Conservation (phyloP, 306 rosid genomes). For the Comarum palustre region DNA sequence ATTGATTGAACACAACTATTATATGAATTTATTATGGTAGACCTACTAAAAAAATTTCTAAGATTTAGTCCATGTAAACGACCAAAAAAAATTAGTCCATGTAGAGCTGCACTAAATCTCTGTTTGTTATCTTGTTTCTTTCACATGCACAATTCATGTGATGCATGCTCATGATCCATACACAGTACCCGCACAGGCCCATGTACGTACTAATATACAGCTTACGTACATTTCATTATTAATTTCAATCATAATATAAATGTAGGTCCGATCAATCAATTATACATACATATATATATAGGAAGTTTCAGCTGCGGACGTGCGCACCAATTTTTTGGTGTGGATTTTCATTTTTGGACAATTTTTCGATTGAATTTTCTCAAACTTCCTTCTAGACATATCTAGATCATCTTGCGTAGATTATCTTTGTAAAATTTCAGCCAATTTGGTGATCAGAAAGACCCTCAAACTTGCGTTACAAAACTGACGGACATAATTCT, state of each 20-base stretch:
- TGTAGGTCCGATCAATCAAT: background rate
- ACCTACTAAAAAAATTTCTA: background rate
- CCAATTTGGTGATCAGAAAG: no score
- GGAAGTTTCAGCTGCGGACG: no score
- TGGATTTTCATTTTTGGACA: no score
- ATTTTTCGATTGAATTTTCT: no score
- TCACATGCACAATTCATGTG: conserved; percentile 40
- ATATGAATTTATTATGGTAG: conserved; percentile 5
- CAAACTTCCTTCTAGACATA: no score
- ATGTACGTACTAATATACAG: background rate
- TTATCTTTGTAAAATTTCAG: no score
- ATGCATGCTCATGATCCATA: conserved; percentile 12
- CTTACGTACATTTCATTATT: background rate
- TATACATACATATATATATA: no score
- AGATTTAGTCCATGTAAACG: background rate
- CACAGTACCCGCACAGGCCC: background rate
- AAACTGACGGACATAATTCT: no score
- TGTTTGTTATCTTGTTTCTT: conserved; percentile 25
- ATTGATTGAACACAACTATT: background rate
- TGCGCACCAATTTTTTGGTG: no score
- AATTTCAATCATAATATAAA: background rate
- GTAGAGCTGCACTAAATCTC: conserved; percentile 11
- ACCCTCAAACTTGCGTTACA: no score
- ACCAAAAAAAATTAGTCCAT: no score
- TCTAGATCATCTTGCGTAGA: no score